Conservation (phyloP, 768 basidiomycete genomes). For the Dacryopinax primogenitus region DNA sequence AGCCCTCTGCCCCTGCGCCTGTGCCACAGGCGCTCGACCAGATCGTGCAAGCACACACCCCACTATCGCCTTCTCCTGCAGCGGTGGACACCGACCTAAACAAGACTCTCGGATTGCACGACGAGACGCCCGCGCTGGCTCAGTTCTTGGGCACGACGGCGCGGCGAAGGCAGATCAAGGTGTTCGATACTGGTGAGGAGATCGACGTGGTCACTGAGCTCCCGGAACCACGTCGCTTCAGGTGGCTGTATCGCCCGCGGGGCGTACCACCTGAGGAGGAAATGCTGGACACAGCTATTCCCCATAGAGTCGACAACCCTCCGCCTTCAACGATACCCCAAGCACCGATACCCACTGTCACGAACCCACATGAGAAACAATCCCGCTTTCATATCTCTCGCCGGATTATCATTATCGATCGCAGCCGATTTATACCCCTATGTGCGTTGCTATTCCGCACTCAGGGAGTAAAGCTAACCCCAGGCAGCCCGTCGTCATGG, state of each 20-base stretch:
- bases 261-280: neutral
- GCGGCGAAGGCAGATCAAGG: constrained; percentile 33
- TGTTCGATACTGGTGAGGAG: constrained; percentile 22
- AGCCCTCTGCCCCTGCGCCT: neutral
- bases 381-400: constrained; percentile 36
- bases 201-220: constrained; percentile 17
- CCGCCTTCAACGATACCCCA: neutral
- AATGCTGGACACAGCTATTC: neutral
- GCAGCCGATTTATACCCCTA: constrained; percentile 34
- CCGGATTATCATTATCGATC: constrained; percentile 26
- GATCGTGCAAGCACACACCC: neutral
- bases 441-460: constrained; percentile 23
- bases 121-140: constrained; percentile 40
- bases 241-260: neutral
- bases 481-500: constrained; percentile 27
- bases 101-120: constrained; percentile 36
- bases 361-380: neutral
- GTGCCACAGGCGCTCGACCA: neutral
- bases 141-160: constrained; percentile 38
- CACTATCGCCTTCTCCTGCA: neutral
- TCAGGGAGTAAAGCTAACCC: neutral
- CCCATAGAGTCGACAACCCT: neutral
- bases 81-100: neutral
- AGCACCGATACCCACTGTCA: neutral
- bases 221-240: neutral